These are phyloP conservation scores for Fraxinus quadrangulata DNA, from an alignment of 257 asterid genomes.

Conservation along the genomic window DNA sequence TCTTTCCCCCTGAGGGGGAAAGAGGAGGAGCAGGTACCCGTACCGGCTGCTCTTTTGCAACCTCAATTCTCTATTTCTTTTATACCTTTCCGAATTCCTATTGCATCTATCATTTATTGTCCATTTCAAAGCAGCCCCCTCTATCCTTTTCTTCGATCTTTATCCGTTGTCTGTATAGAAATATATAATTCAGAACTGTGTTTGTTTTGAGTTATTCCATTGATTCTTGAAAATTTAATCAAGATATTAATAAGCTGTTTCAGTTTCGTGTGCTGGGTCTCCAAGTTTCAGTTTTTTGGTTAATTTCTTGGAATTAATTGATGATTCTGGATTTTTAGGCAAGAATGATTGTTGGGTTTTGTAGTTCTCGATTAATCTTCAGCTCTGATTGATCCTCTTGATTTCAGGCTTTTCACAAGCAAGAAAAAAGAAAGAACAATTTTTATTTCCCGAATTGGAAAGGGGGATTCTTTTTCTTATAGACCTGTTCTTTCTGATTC, in stretches of 20 bases:
- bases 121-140: neutral
- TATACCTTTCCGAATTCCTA: neutral
- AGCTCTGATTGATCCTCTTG: conserved; percentile 23
- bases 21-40: too few relatives aligned
- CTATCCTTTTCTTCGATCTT: conserved; percentile 5
- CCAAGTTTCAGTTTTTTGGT: conserved; percentile 23
- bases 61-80: neutral
- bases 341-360: conserved; percentile 15
- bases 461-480: conserved; percentile 7
- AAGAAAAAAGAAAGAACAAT: neutral
- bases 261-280: conserved; percentile 27
- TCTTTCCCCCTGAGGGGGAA: too few relatives aligned
- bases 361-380: conserved; percentile 18
- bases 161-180: neutral
- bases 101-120: neutral
- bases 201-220: conserved; percentile 13
- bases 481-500: neutral
- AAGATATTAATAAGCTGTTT: neutral
- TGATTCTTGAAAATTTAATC: conserved; percentile 22
- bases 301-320: conserved; percentile 25
- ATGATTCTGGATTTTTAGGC: conserved; percentile 17
- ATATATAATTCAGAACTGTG: neutral
- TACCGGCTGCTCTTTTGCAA: neutral
- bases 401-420: neutral
- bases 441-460: neutral